These are phyloP conservation scores for Phytophthora sp. DNA, from an alignment of 352 stramenopile species.

Conservation along the genomic window DNA sequence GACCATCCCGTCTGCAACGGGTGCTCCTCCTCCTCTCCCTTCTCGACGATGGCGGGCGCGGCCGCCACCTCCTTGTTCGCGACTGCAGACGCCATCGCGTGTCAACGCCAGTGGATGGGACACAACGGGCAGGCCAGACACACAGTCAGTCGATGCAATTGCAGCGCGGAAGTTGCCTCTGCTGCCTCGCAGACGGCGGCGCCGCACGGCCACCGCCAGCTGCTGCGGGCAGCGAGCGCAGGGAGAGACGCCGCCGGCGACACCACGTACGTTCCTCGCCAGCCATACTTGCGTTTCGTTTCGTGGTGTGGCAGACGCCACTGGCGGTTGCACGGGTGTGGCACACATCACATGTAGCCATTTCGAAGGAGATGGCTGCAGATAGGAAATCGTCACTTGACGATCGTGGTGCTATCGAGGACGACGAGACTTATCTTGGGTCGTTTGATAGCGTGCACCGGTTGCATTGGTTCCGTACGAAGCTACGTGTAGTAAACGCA, in stretches of 20 bases:
- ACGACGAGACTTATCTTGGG: too few relatives aligned
- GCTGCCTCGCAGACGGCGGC: neutral
- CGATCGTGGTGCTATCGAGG: too few relatives aligned
- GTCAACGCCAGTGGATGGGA: slow-evolving; percentile 1
- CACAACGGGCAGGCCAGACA: neutral
- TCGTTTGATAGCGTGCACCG: too few relatives aligned
- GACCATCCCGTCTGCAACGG: slow-evolving; percentile 89
- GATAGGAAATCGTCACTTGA: too few relatives aligned
- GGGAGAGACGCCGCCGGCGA: slow-evolving; percentile 1
- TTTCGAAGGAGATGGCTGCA: too few relatives aligned
- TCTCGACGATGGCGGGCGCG: slow-evolving; percentile 26
- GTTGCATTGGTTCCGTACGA: too few relatives aligned
- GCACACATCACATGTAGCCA: too few relatives aligned
- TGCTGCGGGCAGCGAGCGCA: slow-evolving; percentile 10
- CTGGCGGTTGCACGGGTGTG: too few relatives aligned
- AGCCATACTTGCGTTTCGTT: slow-evolving; percentile 34
- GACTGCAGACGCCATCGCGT: slow-evolving; percentile 22
- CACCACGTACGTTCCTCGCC: slow-evolving; percentile 37
- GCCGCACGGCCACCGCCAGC: neutral
- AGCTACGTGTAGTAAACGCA: too few relatives aligned
- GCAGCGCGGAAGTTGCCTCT: neutral
- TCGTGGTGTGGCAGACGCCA: slow-evolving; percentile 38
- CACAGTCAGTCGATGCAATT: slow-evolving; percentile 13
- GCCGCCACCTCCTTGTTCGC: slow-evolving; percentile 32
- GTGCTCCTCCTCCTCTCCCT: slow-evolving; percentile 72